These are phyloP conservation scores for Diatrype stigma DNA, from an alignment of 2,329 filamentous ascomycete species.

Conservation along the genomic window DNA sequence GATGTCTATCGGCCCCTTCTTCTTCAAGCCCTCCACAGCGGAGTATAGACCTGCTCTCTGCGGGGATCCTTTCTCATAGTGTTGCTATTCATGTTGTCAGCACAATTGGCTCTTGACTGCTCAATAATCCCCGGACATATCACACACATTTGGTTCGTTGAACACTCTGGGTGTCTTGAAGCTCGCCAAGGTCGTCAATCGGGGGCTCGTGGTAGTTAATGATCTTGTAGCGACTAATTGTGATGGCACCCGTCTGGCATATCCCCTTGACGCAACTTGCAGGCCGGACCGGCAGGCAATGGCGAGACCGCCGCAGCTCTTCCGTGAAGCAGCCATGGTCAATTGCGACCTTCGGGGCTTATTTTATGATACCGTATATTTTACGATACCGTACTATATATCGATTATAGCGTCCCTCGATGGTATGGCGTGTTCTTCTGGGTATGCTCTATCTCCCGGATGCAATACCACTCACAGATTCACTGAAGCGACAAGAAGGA, in stretches of 20 bases:
- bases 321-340: neutral
- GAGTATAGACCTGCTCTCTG: constrained; percentile 73
- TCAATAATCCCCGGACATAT: neutral
- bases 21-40: constrained; percentile 67
- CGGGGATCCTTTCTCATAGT: constrained; percentile 78
- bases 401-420: too few species aligned
- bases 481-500: neutral
- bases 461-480: neutral
- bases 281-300: neutral
- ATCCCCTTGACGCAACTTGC: neutral
- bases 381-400: neutral
- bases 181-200: constrained; percentile 61
- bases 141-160: constrained; percentile 92
- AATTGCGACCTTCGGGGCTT: neutral
- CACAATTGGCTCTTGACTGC: neutral
- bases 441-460: neutral
- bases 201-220: constrained; percentile 27
- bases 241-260: neutral
- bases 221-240: constrained; percentile 6
- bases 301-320: neutral
- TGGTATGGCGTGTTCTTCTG: neutral
- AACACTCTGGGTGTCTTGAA: constrained; percentile 84
- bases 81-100: constrained; percentile 55
- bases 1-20: constrained; percentile 67
- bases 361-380: neutral